Percentiles rank a stretch among this genome's conserved stretches.
phyloP scores from a whole-genome alignment of 2,329 filamentous ascomycete species.

The Nothopassalora personata region DNA sequence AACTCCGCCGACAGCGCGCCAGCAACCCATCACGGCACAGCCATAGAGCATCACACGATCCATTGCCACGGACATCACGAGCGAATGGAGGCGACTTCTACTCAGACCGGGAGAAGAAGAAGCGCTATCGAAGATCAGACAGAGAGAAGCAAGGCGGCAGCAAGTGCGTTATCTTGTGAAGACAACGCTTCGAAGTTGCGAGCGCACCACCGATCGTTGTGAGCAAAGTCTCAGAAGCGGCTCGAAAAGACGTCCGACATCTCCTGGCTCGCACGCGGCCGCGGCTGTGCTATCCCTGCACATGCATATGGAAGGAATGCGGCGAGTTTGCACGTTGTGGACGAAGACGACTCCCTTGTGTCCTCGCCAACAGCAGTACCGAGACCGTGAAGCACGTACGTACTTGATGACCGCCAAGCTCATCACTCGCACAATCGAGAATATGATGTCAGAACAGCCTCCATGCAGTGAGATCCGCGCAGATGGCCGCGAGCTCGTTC shows the following conservation, averaged over 20 bases:
- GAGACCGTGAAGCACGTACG: background rate
- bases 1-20: constrained; percentile 71
- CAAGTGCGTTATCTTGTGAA: constrained; percentile 29
- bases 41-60: constrained; percentile 13
- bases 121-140: constrained; percentile 22
- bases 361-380: background rate
- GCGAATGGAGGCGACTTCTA: constrained; percentile 17
- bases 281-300: background rate
- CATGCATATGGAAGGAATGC: background rate
- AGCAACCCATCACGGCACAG: constrained; percentile 22
- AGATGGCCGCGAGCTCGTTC: background rate
- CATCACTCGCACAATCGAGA: background rate
- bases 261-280: background rate
- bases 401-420: background rate
- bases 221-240: background rate
- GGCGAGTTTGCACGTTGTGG: background rate
- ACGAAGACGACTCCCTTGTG: background rate
- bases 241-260: background rate
- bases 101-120: constrained; percentile 18
- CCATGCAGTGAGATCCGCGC: background rate
- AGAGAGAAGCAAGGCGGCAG: constrained; percentile 20
- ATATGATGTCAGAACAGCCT: background rate
- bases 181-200: background rate
- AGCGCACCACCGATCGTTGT: background rate
- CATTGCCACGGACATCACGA: constrained; percentile 10